These are phyloP conservation scores for Penicillium odoratum DNA, from an alignment of 495 filamentous ascomycete species.

Conservation along the genomic window DNA sequence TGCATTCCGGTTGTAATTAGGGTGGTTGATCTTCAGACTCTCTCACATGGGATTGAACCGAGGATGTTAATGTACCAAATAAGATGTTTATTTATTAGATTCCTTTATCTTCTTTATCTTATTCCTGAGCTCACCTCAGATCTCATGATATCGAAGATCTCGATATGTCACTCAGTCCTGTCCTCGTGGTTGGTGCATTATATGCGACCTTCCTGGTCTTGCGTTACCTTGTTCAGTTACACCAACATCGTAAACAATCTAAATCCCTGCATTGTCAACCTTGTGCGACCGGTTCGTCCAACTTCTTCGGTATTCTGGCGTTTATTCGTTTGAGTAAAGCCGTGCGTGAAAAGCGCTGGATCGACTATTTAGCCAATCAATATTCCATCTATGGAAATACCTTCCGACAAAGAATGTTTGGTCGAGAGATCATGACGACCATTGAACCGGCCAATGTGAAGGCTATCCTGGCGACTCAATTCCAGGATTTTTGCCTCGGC, in stretches of 20 bases:
- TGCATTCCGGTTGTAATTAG: neutral
- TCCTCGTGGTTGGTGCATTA: conserved; percentile 21
- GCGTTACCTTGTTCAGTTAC: conserved; percentile 24
- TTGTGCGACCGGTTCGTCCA: conserved; percentile 15
- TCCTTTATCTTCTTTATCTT: neutral
- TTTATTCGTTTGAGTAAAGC: conserved; percentile 34
- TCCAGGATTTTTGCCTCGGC: conserved; percentile 63
- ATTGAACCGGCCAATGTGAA: conserved; percentile 85
- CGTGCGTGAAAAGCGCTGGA: conserved; percentile 32
- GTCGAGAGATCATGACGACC: conserved; percentile 48
- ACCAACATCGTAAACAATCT: conserved; percentile 32
- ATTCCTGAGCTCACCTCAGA: too few species aligned
- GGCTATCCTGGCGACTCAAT: conserved; percentile 78
- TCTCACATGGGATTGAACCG: conserved; percentile 13
- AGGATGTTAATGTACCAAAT: conserved; percentile 14
- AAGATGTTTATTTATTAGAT: neutral
- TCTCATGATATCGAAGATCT: too few species aligned
- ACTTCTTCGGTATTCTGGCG: conserved; percentile 32
- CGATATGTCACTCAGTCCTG: conserved; percentile 26
- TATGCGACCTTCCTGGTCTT: conserved; percentile 27
- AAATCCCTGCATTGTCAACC: conserved; percentile 41
- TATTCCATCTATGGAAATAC: conserved; percentile 38
- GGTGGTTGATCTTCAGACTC: neutral
- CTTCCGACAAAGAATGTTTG: conserved; percentile 31
- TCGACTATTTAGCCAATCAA: conserved; percentile 35